Evolutionary conservation across 2,329 filamentous ascomycete species (phyloP), one percentile per base, ranked within the genome.

Genomic region (Dothidotthia symphoricarpi): DNA sequence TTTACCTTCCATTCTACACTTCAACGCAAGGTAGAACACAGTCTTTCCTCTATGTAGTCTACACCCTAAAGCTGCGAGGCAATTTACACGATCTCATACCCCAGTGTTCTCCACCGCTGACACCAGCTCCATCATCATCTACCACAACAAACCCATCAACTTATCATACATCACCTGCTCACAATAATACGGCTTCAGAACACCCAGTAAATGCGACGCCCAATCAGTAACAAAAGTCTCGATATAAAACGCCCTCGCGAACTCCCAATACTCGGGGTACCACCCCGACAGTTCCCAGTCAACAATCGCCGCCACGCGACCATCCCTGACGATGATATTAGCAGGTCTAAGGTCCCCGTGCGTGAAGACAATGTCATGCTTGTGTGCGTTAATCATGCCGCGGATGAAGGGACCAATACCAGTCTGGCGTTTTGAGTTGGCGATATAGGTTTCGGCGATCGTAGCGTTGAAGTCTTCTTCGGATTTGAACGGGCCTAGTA

Each of bases 201-300:
- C 24, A 8, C 36, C 43, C 14, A 52, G 46, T 38, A 45, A 25
- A 33, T 42, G 31, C 3, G 40, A 31, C 17, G 16, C 36, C 48
- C 42, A 49, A 13, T 49, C 42, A 38, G 25, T 36, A 16, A 16
- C 17, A 13, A 53, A 48, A 10, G n/a, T 3, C 31, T 51, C 45
- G 17, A 69, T 29, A 37, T 39, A 39, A 22, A 51, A 36, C 50
- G 66, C 33, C 43, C 55, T 52, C 12, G 31, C 41, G n/a, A 48
- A 55, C 29, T 57, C 49, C 49, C 49, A 57, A 28, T 55, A 46
- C 13, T 53, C 51, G 9, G 47, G 53, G 36, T 55, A 55, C 49
- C 49, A 55, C 17, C 51, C 51, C 29, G 49, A 35, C 33, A 36
- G 19, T 28, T 57, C 51, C 51, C 51, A 57, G 39, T 55, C 51